phyloP scores from a whole-genome alignment of 2,329 filamentous ascomycete species.

The Colletotrichum graminicola region DNA sequence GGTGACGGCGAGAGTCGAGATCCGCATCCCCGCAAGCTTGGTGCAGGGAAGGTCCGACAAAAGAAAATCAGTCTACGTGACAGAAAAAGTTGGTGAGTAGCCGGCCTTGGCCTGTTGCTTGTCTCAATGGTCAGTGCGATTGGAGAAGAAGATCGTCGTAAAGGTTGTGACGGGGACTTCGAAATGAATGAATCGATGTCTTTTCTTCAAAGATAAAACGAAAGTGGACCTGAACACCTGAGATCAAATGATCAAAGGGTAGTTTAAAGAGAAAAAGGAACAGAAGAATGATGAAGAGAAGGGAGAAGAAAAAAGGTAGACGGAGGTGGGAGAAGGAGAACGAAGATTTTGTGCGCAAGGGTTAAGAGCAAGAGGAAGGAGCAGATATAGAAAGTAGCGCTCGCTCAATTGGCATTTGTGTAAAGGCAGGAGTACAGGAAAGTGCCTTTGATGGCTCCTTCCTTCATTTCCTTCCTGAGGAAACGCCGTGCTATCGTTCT shows the following conservation, averaged over 20 bases:
- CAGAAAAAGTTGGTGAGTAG: background rate
- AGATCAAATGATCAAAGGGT: background rate
- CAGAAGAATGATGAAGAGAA: background rate
- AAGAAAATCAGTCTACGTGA: background rate
- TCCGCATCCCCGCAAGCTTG: slow-evolving; percentile 51
- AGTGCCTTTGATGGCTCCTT: background rate
- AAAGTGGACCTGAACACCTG: background rate
- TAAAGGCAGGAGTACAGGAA: background rate
- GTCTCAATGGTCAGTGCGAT: background rate
- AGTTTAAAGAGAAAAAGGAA: background rate
- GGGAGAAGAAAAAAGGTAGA: background rate
- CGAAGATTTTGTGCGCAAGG: background rate
- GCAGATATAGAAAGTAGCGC: slow-evolving; percentile 31
- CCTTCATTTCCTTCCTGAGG: background rate
- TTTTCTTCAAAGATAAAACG: background rate
- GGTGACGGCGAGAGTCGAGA: slow-evolving; percentile 48
- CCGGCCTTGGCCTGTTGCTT: background rate
- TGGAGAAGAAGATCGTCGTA: background rate
- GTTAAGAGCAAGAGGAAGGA: background rate
- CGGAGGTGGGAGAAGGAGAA: background rate
- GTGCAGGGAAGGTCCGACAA: background rate
- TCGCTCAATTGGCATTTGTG: background rate
- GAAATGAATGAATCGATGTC: slow-evolving; percentile 14
- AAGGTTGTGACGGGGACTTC: background rate
- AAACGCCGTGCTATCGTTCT: background rate